phyloP scores from a whole-genome alignment of 176 grass and related monocot genomes.

The Pontederia paniculata region DNA sequence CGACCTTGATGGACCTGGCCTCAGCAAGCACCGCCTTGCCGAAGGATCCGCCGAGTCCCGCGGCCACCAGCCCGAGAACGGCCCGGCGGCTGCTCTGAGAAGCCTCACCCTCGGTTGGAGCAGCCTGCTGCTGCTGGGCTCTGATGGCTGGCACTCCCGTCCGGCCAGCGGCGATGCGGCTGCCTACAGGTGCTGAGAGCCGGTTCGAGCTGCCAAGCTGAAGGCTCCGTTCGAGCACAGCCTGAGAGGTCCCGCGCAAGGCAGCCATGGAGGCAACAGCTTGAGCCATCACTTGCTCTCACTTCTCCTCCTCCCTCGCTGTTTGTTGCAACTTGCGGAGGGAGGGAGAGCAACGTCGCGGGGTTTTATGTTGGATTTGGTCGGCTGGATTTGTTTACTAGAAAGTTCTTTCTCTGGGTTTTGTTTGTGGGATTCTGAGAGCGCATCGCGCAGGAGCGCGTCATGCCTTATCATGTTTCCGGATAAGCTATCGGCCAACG shows the following conservation, averaged over 20 bases:
- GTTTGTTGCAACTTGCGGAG: neutral
- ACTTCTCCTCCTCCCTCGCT: neutral
- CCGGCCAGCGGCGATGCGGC: neutral
- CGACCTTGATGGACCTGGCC: slow-evolving; percentile 23
- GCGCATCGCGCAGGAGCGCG: too few relatives aligned
- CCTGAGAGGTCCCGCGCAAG: slow-evolving; percentile 42
- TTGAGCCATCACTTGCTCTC: slow-evolving; percentile 46
- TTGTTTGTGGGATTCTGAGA: too few relatives aligned
- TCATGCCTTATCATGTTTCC: too few relatives aligned
- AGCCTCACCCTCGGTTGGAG: slow-evolving; percentile 28
- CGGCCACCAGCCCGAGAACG: slow-evolving; percentile 57
- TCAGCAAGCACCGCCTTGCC: slow-evolving; percentile 39
- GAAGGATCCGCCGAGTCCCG: slow-evolving; percentile 44
- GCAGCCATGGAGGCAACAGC: slow-evolving; percentile 90
- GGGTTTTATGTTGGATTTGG: too few relatives aligned
- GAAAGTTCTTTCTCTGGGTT: too few relatives aligned
- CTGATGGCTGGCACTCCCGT: slow-evolving; percentile 25
- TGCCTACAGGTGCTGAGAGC: neutral
- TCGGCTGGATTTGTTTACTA: too few relatives aligned
- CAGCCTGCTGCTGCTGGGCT: slow-evolving; percentile 25
- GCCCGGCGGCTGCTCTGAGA: slow-evolving; percentile 43
- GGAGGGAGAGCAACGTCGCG: neutral
- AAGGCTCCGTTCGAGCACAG: slow-evolving; percentile 28
- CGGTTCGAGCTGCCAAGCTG: slow-evolving; percentile 14
- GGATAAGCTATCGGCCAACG: too few relatives aligned